Conservation (phyloP, 208 protist species). For the Wallacemonas sp. region DNA sequence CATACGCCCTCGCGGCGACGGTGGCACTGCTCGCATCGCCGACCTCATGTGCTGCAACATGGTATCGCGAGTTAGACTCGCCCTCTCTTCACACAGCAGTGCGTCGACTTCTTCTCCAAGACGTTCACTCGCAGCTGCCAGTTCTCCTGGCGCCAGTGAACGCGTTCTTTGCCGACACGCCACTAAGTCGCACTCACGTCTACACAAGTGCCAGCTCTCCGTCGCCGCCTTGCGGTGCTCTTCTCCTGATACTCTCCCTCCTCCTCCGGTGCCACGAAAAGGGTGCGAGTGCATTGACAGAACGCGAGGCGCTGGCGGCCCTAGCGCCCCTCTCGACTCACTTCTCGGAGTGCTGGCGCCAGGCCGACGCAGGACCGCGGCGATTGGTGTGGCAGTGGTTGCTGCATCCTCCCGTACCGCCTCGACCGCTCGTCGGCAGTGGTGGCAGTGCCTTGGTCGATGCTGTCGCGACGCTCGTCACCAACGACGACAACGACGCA, state of each 20-base stretch:
- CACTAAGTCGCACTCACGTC: not conserved
- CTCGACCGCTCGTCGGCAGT: not conserved
- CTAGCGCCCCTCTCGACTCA: conserved; percentile 10
- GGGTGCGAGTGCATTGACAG: not conserved
- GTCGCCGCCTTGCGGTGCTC: conserved; percentile 15
- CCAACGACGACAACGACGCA: not conserved
- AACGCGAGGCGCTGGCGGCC: conserved; percentile 1
- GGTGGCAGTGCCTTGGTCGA: not conserved
- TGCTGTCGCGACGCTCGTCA: not conserved
- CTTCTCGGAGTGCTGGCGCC: conserved; percentile 10
- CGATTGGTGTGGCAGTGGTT: conserved; percentile 16
- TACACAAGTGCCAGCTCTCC: not conserved
- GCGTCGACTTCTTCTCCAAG: not conserved
- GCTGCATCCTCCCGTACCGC: not conserved
- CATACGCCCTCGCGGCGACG: conserved; percentile 24
- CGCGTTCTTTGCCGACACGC: not conserved
- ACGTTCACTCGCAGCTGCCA: not conserved
- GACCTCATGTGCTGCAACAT: not conserved
- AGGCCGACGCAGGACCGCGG: conserved; percentile 17
- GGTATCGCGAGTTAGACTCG: not conserved
- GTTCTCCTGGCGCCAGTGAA: not conserved
- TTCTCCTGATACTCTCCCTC: conserved; percentile 29
- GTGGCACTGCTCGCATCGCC: not conserved
- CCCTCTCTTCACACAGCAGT: conserved; percentile 1
- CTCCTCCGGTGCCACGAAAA: not conserved